Evolutionary conservation across 2,329 filamentous ascomycete genomes (phyloP).

Genomic region (Alternaria angustiovoidea): DNA sequence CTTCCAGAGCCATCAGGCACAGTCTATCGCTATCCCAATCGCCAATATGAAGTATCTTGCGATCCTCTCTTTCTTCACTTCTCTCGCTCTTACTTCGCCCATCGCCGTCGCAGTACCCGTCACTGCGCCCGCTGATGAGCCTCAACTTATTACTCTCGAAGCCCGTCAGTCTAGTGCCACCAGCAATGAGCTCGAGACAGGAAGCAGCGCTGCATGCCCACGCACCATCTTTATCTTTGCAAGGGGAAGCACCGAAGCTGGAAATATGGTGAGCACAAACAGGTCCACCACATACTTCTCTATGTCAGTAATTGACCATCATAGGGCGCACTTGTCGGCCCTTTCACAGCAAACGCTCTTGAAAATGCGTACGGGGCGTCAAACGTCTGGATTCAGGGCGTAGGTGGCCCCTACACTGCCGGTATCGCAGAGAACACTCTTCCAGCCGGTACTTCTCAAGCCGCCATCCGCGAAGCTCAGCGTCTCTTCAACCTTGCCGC

Average conservation of each 20-base stretch:
- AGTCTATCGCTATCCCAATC: background rate
- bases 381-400: constrained; percentile 31
- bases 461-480: constrained; percentile 42
- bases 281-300: background rate
- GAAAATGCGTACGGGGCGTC: constrained; percentile 17
- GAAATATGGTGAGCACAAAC: constrained; percentile 26
- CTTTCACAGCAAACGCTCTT: constrained; percentile 21
- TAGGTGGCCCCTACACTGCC: constrained; percentile 48
- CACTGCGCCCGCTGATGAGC: background rate
- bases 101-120: constrained; percentile 3
- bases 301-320: background rate
- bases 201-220: constrained; percentile 23
- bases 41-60: constrained; percentile 12
- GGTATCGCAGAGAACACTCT: constrained; percentile 43
- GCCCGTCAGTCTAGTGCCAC: constrained; percentile 15
- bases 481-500: constrained; percentile 46
- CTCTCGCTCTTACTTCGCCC: constrained; percentile 7
- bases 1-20: background rate
- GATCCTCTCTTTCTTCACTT: constrained; percentile 6
- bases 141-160: constrained; percentile 5
- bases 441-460: constrained; percentile 37
- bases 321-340: constrained; percentile 4
- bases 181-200: constrained; percentile 25
- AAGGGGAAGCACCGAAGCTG: constrained; percentile 25
- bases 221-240: constrained; percentile 32